These are phyloP conservation scores for Closterium sp. DNA, from an alignment of 139 green algal genomes.

Conservation along the genomic window DNA sequence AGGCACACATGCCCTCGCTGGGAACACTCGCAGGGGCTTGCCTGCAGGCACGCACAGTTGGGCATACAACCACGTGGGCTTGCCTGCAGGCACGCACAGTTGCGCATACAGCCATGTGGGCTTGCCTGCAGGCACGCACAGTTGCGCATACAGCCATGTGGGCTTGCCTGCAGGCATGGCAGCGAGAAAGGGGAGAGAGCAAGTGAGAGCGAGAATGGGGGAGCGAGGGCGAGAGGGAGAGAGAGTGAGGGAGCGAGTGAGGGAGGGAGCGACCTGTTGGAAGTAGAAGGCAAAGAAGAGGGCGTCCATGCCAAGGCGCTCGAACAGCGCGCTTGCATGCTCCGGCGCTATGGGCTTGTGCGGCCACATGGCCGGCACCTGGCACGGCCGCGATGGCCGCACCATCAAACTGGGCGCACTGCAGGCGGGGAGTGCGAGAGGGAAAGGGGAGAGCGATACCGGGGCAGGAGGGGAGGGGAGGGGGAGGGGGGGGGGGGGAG, in stretches of 20 bases:
- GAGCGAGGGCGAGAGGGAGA: too few species aligned
- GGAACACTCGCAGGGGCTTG: too few species aligned
- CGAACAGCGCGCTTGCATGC: conserved; percentile 80
- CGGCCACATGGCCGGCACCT: conserved; percentile 79
- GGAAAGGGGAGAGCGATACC: background rate
- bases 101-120: too few species aligned
- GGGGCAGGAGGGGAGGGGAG: background rate
- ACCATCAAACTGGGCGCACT: background rate
- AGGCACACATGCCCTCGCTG: too few species aligned
- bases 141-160: too few species aligned
- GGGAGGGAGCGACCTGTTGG: conserved; percentile 62
- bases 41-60: too few species aligned
- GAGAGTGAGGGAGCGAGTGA: background rate
- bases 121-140: too few species aligned
- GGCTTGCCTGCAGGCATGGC: too few species aligned
- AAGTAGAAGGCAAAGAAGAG: conserved; percentile 99
- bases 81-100: too few species aligned
- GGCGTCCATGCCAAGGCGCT: conserved; percentile 87
- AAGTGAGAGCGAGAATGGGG: too few species aligned
- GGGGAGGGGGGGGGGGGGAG: background rate
- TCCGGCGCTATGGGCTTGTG: conserved; percentile 57
- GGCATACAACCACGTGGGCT: too few species aligned
- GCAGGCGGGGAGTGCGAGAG: background rate
- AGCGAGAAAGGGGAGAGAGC: too few species aligned
- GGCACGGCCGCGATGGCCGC: conserved; percentile 4